Base-by-base conservation (phyloP, 805 yeast species). In the Kodamaea kakaduensis region DNA sequence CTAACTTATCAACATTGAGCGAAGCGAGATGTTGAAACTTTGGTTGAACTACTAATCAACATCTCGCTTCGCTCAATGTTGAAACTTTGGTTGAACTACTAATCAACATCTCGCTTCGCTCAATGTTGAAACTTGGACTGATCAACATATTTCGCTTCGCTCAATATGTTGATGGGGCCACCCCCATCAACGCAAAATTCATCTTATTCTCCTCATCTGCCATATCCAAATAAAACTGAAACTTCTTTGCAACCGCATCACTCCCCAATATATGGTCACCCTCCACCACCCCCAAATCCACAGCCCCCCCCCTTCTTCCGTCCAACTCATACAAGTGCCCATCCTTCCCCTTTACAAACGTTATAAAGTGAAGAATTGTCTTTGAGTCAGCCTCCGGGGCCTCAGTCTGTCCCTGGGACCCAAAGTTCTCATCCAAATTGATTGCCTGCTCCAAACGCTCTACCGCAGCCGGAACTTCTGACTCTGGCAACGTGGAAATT, bases 231-330 rank as follows among this genome's bases (percentile, higher is more conserved):
- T 85, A 89, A 46, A 73, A 71, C 43, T 77, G 74, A 30, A 90
- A 77, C 46, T 82, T 74, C 3, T 67, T 58, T 8, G 64, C 49
- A 5, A 89, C 63, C 6, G 57, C 51, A 2, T 67, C 58, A 26
- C 78, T 78, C 18, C 69, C 66, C n/a, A 84, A 41, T 21, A 84
- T 67, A 46, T 81, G 80, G 4, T 44, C 54, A 3, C 59, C 63
- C 2, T 48, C 54, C 5, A 58, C 49, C 34, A 4, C 79, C 0
- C 71, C 88, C 25, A 87, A 60, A 40, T 73, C 77, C 22, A 81
- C 67, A 0, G 96, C 87, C 0, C 95, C 93, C 22, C 59, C 59
- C 44, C 94, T 69, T 44, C 97, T 71, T 1, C 98, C 98, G 52
- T 90, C 98, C 22, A 90, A 68, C 58, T 90, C 97, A 50, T 77